Percentiles rank a stretch among this genome's conserved stretches.
Evolutionary conservation across 495 filamentous ascomycete genomes (phyloP).

Genomic region (Xylaria palmicola): DNA sequence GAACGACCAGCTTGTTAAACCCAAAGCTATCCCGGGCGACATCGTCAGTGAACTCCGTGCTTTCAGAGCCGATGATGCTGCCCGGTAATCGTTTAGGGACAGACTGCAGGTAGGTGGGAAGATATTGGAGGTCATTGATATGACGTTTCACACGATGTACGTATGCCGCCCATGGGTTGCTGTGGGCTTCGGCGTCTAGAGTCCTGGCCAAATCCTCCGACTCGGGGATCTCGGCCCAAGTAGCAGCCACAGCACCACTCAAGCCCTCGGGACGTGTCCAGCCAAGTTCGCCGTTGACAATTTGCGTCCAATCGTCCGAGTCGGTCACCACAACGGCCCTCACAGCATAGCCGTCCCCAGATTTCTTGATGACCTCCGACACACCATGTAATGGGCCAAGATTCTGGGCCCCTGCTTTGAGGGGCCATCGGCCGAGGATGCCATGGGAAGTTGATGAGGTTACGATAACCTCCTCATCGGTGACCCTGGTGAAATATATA

Average conservation of each 20-base stretch:
- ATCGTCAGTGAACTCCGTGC: conserved; percentile 44
- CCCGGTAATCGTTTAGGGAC: conserved; percentile 65
- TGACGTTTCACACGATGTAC: conserved; percentile 85
- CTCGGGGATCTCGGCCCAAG: conserved; percentile 72
- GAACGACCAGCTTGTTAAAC: conserved; percentile 75
- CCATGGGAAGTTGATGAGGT: conserved; percentile 76
- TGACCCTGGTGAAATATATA: conserved; percentile 83
- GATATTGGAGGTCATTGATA: conserved; percentile 68
- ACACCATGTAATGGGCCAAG: conserved; percentile 61
- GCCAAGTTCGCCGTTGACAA: conserved; percentile 74
- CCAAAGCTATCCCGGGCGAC: conserved; percentile 77
- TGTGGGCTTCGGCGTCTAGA: conserved; percentile 82
- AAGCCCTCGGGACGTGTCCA: conserved; percentile 86
- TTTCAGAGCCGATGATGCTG: conserved; percentile 62
- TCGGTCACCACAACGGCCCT: conserved; percentile 69
- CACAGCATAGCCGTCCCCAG: conserved; percentile 66
- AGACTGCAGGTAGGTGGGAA: conserved; percentile 70
- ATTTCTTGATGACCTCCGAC: conserved; percentile 75
- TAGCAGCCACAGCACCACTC: conserved; percentile 69
- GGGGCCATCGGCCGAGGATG: conserved; percentile 69
- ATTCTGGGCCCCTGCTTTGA: conserved; percentile 41
- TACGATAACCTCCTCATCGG: conserved; percentile 66
- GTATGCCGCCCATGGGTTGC: conserved; percentile 75
- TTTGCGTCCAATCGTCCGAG: conserved; percentile 75
- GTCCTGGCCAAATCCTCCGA: conserved; percentile 73